Percentiles rank a stretch among this genome's conserved stretches.
Evolutionary conservation across 345 rosid species (phyloP).

Genomic region (Eucalyptus globulus): DNA sequence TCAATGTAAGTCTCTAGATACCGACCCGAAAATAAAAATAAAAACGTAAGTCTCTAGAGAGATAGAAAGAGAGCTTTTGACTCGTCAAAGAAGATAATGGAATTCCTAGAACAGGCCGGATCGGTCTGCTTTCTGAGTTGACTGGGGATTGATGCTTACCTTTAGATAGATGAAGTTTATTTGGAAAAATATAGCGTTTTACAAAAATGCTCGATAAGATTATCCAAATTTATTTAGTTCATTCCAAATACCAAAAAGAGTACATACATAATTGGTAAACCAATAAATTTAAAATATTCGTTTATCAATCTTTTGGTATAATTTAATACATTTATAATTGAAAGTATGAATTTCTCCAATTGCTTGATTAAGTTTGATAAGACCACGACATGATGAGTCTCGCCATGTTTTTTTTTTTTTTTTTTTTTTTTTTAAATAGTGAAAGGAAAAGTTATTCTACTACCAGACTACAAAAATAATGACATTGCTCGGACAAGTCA

Average conservation of each 20-base stretch:
- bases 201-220: too few relatives aligned
- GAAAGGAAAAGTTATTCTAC: neutral
- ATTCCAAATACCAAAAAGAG: neutral
- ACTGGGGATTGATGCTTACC: fast-evolving
- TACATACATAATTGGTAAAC: neutral
- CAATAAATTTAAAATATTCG: neutral
- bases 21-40: too few relatives aligned
- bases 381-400: neutral
- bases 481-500: neutral
- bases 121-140: neutral
- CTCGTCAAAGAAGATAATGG: too few relatives aligned
- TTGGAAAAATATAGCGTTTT: too few relatives aligned
- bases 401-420: neutral
- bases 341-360: neutral
- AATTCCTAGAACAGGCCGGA: neutral
- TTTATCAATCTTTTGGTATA: neutral
- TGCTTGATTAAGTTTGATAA: neutral
- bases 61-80: too few relatives aligned
- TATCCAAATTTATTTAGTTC: neutral
- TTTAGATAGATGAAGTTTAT: too few relatives aligned
- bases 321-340: neutral
- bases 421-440: neutral
- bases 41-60: too few relatives aligned
- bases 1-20: too few relatives aligned
- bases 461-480: neutral